These are phyloP conservation scores for Crithidia bombi DNA, from an alignment of 208 protist genomes.

Conservation along the genomic window DNA sequence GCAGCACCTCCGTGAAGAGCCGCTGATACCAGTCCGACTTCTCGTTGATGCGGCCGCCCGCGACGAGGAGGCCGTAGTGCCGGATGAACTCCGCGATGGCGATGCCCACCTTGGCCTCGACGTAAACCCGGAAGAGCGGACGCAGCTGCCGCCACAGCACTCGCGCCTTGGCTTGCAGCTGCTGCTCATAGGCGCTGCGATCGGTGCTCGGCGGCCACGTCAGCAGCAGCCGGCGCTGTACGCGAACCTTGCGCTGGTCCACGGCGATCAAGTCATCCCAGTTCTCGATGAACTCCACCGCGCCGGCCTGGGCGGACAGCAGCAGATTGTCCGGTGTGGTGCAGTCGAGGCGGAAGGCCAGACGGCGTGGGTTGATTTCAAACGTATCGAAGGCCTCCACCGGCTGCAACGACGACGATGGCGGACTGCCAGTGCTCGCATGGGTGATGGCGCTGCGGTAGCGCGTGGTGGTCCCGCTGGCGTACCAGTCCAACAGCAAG, in stretches of 20 bases:
- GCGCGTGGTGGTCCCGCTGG: constrained; percentile 13
- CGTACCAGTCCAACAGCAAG: constrained; percentile 45
- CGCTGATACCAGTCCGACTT: constrained; percentile 44
- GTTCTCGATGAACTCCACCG: constrained; percentile 47
- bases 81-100: constrained; percentile 50
- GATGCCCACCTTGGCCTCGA: constrained; percentile 53
- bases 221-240: constrained; percentile 36
- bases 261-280: constrained; percentile 38
- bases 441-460: not conserved
- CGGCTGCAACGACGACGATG: too few relatives aligned
- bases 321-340: constrained; percentile 54
- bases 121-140: constrained; percentile 46
- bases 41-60: constrained; percentile 45
- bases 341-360: constrained; percentile 40
- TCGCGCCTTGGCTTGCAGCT: constrained; percentile 14
- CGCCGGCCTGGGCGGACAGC: constrained; percentile 38
- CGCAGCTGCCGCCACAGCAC: constrained; percentile 35
- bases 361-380: constrained; percentile 22
- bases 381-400: not conserved
- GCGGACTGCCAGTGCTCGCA: not conserved
- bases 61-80: constrained; percentile 44
- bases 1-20: constrained; percentile 42
- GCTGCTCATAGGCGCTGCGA: constrained; percentile 13
- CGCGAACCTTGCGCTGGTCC: constrained; percentile 33
- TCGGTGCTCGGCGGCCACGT: constrained; percentile 29